Conservation (phyloP, 129 eudicot genomes). For the Sambucus nigra region DNA sequence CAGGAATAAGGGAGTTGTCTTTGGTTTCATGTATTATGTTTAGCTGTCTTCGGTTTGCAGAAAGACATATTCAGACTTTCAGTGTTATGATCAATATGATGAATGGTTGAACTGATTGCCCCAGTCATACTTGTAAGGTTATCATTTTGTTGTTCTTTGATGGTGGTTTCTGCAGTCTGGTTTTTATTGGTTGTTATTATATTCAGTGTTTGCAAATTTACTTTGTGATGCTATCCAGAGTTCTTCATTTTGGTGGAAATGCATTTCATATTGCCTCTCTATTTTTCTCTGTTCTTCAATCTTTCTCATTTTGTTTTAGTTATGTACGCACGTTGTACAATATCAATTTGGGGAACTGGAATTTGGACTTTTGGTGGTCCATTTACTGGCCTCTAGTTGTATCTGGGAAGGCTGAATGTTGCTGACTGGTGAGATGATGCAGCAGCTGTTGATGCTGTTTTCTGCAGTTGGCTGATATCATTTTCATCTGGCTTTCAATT, state of each 20-base stretch:
- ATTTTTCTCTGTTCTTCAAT: not conserved
- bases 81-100: constrained; percentile 32
- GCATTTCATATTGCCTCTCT: not conserved
- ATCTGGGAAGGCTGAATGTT: constrained; percentile 38
- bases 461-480: constrained; percentile 55
- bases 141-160: constrained; percentile 18
- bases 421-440: constrained; percentile 50
- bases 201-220: constrained; percentile 1
- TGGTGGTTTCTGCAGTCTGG: constrained; percentile 20
- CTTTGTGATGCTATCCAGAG: constrained; percentile 12
- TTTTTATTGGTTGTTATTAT: constrained; percentile 8
- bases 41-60: constrained; percentile 7
- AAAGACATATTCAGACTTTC: constrained; percentile 15
- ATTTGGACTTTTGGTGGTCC: constrained; percentile 30
- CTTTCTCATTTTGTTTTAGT: not conserved
- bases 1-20: constrained; percentile 35
- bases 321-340: constrained; percentile 13
- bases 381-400: constrained; percentile 31
- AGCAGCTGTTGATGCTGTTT: constrained; percentile 66
- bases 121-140: constrained; percentile 37
- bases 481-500: constrained; percentile 28
- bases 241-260: not conserved
- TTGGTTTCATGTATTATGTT: constrained; percentile 5
- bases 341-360: constrained; percentile 19
- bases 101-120: constrained; percentile 30